Base-by-base conservation (phyloP, 495 filamentous ascomycete genomes). In the Diplogelasinospora grovesii region DNA sequence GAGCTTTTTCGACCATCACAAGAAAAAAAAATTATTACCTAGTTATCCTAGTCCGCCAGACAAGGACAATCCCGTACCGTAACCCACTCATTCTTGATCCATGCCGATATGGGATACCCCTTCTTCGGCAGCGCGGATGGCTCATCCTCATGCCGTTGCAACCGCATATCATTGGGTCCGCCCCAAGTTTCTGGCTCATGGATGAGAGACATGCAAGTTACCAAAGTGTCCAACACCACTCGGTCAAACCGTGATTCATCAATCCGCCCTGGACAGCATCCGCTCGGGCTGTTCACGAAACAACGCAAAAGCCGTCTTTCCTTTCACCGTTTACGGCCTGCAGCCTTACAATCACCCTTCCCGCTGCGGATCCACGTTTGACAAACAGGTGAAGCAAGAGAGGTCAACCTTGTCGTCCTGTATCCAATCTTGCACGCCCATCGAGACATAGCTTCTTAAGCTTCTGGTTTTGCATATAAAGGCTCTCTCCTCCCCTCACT, bases 81-180 rank as follows among this genome's bases (percentile, higher is more conserved):
- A 45, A 26, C 26, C 47, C 41, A 49, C 40, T 42, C 44, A 26
- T 42, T 39, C 31, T 38, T 26, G 27, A 36, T 40, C 48, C 43
- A 45, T 48, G 41, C 49, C 45, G 39, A 49, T 46, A 46, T 31
- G 42, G 39, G 43, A 18, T 43, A n/a, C 25, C 35, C 45, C 29
- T 29, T 41, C 21, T 31, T 53, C 56, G 53, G 52, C 46, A 48
- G 23, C 45, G n/a, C 56, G 52, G 52, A 49, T 39, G 20, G 45
- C 20, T 22, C 37, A n/a, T 33, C 53, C 28, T 45, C 36, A 43
- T 49, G 41, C 42, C 41, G 45, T 31, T 34, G 23, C 27, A 29
- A 30, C 22, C 36, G 41, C 31, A 39, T 43, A 40, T 52, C 43
- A 36, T 26, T 48, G 34, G 54, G 36, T 37, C 48, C 48, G 26